Conservation (phyloP, 176 grass and related monocot genomes). For the Avena eriantha region DNA sequence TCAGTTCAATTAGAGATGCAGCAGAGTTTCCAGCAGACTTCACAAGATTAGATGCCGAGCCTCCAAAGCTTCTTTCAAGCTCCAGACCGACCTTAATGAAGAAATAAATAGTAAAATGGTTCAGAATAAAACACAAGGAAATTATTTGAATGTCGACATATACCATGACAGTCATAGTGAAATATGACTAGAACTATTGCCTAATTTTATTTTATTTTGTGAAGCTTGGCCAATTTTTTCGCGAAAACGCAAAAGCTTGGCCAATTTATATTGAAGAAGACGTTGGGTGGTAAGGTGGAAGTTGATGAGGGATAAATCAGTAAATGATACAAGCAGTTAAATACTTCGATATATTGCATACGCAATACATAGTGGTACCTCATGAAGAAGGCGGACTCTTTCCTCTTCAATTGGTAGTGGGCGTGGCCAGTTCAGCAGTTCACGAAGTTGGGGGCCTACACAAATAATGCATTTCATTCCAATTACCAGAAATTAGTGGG, state of each 20-base stretch:
- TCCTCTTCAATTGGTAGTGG: constrained; percentile 93
- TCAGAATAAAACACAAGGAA: constrained; percentile 3
- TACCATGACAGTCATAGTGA: not conserved
- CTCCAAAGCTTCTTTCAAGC: constrained; percentile 81
- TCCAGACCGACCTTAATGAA: constrained; percentile 76
- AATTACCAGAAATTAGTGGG: not conserved
- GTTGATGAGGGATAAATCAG: not conserved
- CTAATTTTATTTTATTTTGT: no score
- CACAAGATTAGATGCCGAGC: constrained; percentile 82
- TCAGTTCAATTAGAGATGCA: constrained; percentile 68
- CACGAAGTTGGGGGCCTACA: constrained; percentile 71
- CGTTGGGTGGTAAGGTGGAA: not conserved
- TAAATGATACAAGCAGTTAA: not conserved
- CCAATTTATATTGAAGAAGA: not conserved
- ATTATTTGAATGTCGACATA: not conserved
- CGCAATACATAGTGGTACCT: constrained; percentile 50
- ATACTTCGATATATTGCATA: not conserved
- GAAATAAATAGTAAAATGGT: not conserved
- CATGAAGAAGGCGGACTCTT: constrained; percentile 81
- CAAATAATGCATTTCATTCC: constrained; percentile 22
- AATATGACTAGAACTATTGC: not conserved
- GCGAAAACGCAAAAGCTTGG: no score
- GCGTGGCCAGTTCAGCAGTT: constrained; percentile 87
- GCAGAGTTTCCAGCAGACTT: constrained; percentile 84
- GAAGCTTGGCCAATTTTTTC: not conserved